Conservation (phyloP, 345 rosid genomes). For the Raphanus sativus region DNA sequence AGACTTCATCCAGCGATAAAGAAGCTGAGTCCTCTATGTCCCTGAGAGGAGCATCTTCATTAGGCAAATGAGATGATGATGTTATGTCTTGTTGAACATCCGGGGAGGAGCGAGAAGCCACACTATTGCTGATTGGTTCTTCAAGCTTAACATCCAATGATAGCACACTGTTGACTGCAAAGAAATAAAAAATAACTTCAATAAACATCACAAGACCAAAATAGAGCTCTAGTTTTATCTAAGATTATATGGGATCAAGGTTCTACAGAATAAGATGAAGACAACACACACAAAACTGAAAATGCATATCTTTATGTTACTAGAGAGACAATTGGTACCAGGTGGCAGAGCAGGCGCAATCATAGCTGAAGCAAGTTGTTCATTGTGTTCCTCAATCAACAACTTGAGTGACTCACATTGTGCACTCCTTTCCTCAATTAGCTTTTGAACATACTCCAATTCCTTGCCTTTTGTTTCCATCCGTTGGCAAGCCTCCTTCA, state of each 20-base stretch:
- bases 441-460: constrained; percentile 12
- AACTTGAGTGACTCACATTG: constrained; percentile 7
- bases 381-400: constrained; percentile 26
- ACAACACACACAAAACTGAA: not conserved
- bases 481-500: constrained; percentile 8
- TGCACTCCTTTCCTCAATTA: constrained; percentile 5
- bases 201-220: constrained; percentile 2
- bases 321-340: not conserved
- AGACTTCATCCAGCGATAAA: constrained; percentile 28
- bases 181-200: not conserved
- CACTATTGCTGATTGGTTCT: constrained; percentile 7
- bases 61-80: not conserved
- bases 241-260: not conserved
- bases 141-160: constrained; percentile 11
- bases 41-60: constrained; percentile 20
- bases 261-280: not conserved
- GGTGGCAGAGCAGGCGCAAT: not conserved
- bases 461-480: constrained; percentile 23
- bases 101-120: not conserved
- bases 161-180: constrained; percentile 12
- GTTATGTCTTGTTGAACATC: constrained; percentile 11
- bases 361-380: constrained; percentile 17
- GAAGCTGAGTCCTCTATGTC: constrained; percentile 10
- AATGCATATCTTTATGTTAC: not conserved
- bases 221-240: not conserved